Conservation (phyloP, 306 rosid genomes). For the Vachellia collinsii region DNA sequence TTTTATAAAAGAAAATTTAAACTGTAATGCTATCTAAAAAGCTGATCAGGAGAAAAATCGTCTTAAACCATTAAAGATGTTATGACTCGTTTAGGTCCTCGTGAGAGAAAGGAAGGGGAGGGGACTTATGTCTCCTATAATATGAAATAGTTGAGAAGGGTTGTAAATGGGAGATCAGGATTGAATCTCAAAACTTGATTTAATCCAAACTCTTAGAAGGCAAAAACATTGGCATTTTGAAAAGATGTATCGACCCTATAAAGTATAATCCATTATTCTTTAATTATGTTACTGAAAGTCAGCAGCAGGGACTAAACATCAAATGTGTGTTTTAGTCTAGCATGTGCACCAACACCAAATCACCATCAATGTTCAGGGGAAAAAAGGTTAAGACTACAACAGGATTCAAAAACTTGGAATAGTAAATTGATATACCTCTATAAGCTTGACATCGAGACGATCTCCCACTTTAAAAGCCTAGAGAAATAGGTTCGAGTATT, state of each 20-base stretch:
- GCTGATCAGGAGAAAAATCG: not conserved
- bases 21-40: not conserved
- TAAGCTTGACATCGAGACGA: slow-evolving; percentile 86
- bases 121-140: not conserved
- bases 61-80: not conserved
- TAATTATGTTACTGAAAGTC: not conserved
- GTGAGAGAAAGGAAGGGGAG: not conserved
- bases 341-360: not conserved
- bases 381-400: not conserved
- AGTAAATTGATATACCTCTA: slow-evolving; percentile 64
- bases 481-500: slow-evolving; percentile 31
- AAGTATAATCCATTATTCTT: not conserved
- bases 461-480: slow-evolving; percentile 94
- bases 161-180: not conserved
- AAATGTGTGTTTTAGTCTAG: slow-evolving; percentile 18
- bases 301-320: slow-evolving; percentile 10
- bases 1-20: not conserved
- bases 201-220: not conserved
- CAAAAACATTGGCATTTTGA: not conserved
- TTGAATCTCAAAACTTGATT: not conserved
- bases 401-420: not conserved
- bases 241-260: not conserved
- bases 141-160: not conserved
- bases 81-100: not conserved
- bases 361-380: slow-evolving; percentile 1